Base-by-base conservation (phyloP, 2,329 filamentous ascomycete species). In the Zalaria sp. region DNA sequence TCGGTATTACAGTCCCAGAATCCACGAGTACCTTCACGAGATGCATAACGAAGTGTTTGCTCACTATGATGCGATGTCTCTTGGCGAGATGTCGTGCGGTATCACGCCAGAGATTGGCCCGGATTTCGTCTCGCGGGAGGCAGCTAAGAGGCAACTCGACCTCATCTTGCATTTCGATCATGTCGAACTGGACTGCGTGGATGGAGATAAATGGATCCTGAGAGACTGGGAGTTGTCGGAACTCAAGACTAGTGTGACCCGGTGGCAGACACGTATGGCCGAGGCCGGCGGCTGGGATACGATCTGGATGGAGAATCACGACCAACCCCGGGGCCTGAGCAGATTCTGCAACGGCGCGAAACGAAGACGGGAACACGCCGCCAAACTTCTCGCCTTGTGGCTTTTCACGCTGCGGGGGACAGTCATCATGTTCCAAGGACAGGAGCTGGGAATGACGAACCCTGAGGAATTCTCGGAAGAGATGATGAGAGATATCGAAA, bases 151-250 rank as follows among this genome's bases (percentile, higher is more conserved):
- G 32, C 77, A 83, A 53, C 57, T 83, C 39, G 77, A 73, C 54
- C 82, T 83, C 76, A 77, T 81, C 37, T 83, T 83, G 58, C 73
- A 81, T 49, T 83, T 83, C 53, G 78, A 83, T 41, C 62, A 75
- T 10, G 65, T 73, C 47, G 63, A 69, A 28, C 58, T 74, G 25
- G 70, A 74, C 28, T 42, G 43, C 42, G 58, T 72, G n/a, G 67
- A 72, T 4, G 42, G 48, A 29, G 57, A 43, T 27, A 52, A 40
- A 53, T 69, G 47, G 71, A 71, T 47, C 68, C 58, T 78, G 32
- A 67, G 61, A 60, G 37, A 65, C 74, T 8, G 63, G 64, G 5
- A 64, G 70, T 40, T 58, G 10, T 39, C 41, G 10, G 47, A 49
- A 8, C 25, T 80, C 34, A 76, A 75, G 53, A 51, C 58, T 2